Percentiles rank a stretch among this genome's conserved stretches.
Conservation (phyloP, 148 eudicot species). For the Rhododendron mucronatum region DNA sequence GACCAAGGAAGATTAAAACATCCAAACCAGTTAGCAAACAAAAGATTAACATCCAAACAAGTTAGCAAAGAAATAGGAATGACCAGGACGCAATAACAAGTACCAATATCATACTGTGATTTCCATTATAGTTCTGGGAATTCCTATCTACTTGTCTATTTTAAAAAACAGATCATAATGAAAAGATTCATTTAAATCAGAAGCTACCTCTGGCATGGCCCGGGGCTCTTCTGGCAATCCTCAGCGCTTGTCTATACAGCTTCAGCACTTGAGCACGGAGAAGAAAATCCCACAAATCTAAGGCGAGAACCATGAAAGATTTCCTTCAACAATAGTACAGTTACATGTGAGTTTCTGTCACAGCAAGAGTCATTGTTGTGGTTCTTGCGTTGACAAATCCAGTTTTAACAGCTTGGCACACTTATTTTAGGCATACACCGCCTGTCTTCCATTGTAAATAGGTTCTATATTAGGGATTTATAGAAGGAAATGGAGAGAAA, state of each 20-base stretch:
- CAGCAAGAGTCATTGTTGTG: neutral
- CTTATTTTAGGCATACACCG: neutral
- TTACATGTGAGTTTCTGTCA: neutral
- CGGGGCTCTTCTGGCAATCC: constrained; percentile 80
- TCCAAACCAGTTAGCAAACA: neutral
- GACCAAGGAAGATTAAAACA: neutral
- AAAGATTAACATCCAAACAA: neutral
- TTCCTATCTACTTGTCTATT: neutral
- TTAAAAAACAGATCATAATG: neutral
- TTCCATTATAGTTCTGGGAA: neutral
- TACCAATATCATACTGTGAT: neutral
- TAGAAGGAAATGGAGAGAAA: neutral
- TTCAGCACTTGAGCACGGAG: constrained; percentile 82
- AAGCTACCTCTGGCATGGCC: constrained; percentile 52
- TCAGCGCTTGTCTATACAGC: constrained; percentile 77
- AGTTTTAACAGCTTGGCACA: neutral
- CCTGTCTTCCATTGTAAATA: neutral
- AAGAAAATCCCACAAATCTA: constrained; percentile 75
- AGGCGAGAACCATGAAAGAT: constrained; percentile 44
- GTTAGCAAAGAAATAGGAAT: neutral
- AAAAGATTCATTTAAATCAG: neutral
- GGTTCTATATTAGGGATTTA: neutral
- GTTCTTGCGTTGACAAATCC: neutral
- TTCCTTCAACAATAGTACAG: constrained; percentile 8
- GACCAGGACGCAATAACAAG: neutral